Conservation (phyloP, 352 stramenopile genomes). For the Globisporangium radiosum region DNA sequence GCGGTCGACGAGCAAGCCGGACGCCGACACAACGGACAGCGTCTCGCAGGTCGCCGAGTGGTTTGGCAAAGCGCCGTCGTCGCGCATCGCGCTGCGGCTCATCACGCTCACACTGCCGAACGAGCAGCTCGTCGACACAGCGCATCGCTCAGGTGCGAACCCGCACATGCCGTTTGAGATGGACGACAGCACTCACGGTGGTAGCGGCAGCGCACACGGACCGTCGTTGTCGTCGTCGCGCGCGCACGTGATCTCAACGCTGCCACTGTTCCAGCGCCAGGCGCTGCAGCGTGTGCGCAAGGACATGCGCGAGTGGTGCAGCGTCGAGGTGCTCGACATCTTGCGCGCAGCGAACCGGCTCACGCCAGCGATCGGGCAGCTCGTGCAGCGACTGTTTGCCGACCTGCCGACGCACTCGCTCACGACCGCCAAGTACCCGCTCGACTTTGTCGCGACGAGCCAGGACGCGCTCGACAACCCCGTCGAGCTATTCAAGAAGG, state of each 20-base stretch:
- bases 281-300: conserved; percentile 57
- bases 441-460: conserved; percentile 60
- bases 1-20: conserved; percentile 8
- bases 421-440: conserved; percentile 60
- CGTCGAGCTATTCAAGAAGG: conserved; percentile 54
- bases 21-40: conserved; percentile 1
- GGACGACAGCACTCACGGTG: conserved; percentile 24
- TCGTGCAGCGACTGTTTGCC: conserved; percentile 73
- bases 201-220: conserved; percentile 5
- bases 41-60: conserved; percentile 53
- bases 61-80: conserved; percentile 28
- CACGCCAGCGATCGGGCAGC: conserved; percentile 48
- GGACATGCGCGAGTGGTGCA: conserved; percentile 83
- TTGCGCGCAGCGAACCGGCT: conserved; percentile 56
- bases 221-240: conserved; percentile 16
- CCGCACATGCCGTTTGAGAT: conserved; percentile 53
- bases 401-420: conserved; percentile 48
- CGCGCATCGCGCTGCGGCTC: conserved; percentile 59
- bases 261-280: conserved; percentile 72
- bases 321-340: conserved; percentile 75
- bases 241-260: conserved; percentile 41
- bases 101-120: conserved; percentile 76
- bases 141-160: conserved; percentile 15
- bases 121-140: conserved; percentile 49
- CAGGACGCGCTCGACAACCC: conserved; percentile 55